Conservation (phyloP, 2,329 filamentous ascomycete species). For the Colletotrichum falcatum region DNA sequence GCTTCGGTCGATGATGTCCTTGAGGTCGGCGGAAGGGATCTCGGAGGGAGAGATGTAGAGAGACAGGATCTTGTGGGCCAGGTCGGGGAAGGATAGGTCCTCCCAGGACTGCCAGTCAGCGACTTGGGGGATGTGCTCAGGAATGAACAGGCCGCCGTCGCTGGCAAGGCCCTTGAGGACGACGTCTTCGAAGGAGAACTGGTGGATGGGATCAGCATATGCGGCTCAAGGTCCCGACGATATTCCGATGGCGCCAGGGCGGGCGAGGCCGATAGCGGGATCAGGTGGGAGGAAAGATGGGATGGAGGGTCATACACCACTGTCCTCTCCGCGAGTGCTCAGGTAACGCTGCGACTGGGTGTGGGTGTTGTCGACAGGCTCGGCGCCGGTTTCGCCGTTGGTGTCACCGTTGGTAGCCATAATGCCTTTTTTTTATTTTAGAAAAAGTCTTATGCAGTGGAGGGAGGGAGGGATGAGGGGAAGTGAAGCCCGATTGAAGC, state of each 20-base stretch:
- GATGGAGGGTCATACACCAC: slow-evolving; percentile 54
- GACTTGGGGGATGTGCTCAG: slow-evolving; percentile 80
- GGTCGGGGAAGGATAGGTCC: slow-evolving; percentile 81
- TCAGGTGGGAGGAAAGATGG: not conserved
- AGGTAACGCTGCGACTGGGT: slow-evolving; percentile 62
- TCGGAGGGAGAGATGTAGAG: slow-evolving; percentile 88
- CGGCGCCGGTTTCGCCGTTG: slow-evolving; percentile 45
- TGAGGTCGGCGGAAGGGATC: slow-evolving; percentile 84
- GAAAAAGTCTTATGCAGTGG: slow-evolving; percentile 3
- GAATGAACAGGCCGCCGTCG: slow-evolving; percentile 91
- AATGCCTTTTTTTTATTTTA: slow-evolving; percentile 42
- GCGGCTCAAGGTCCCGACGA: not conserved
- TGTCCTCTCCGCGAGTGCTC: slow-evolving; percentile 64
- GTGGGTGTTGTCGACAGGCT: slow-evolving; percentile 51
- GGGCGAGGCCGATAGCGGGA: slow-evolving; percentile 6
- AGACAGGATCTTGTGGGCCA: slow-evolving; percentile 86
- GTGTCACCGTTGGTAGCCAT: slow-evolving; percentile 58
- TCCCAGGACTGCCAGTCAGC: slow-evolving; percentile 79
- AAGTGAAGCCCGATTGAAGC: slow-evolving; percentile 24
- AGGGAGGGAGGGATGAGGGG: not conserved
- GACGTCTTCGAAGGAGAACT: slow-evolving; percentile 92
- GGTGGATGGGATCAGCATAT: slow-evolving; percentile 37
- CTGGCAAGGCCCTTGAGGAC: slow-evolving; percentile 89
- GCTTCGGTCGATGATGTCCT: slow-evolving; percentile 83
- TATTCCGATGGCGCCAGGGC: not conserved